Percentiles rank a stretch among this genome's conserved stretches.
Evolutionary conservation across 805 yeast species (phyloP).

Genomic region (Yamadazyma tumulicola): DNA sequence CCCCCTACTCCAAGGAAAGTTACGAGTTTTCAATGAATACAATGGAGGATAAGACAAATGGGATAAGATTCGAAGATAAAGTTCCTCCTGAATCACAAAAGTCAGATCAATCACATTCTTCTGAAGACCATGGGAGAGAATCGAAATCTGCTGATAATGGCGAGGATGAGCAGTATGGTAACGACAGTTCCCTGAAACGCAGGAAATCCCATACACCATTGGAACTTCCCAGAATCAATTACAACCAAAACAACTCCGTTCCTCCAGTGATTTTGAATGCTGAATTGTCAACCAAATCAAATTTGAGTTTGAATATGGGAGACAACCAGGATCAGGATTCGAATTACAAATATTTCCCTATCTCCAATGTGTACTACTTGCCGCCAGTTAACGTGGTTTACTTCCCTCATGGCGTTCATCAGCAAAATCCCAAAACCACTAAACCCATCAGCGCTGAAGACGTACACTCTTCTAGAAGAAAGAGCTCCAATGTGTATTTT

Average conservation of each 20-base stretch:
- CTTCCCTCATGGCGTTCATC: slow-evolving; percentile 55
- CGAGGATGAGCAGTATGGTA: slow-evolving; percentile 4
- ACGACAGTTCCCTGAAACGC: slow-evolving; percentile 1
- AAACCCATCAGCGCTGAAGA: slow-evolving; percentile 5
- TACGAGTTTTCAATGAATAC: slow-evolving; percentile 13
- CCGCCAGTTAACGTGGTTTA: slow-evolving; percentile 56
- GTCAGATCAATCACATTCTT: not conserved
- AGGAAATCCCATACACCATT: slow-evolving; percentile 2
- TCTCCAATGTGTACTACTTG: slow-evolving; percentile 47
- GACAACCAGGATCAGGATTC: not conserved
- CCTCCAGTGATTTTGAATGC: slow-evolving; percentile 14
- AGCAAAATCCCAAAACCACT: slow-evolving; percentile 14
- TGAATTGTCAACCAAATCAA: not conserved
- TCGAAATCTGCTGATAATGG: slow-evolving; percentile 8
- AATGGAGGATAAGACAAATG: not conserved
- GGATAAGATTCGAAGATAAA: slow-evolving; percentile 3
- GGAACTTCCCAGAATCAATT: not conserved
- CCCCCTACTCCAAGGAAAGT: slow-evolving; percentile 16
- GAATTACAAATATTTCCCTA: slow-evolving; percentile 48
- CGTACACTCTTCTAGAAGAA: slow-evolving; percentile 13
- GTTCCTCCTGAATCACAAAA: not conserved
- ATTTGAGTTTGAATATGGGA: not conserved
- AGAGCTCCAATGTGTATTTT: slow-evolving; percentile 24
- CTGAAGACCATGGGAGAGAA: not conserved
- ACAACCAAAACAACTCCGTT: slow-evolving; percentile 4